Evolutionary conservation across 148 eudicot species (phyloP).

Genomic region (Pouteria glomerata): DNA sequence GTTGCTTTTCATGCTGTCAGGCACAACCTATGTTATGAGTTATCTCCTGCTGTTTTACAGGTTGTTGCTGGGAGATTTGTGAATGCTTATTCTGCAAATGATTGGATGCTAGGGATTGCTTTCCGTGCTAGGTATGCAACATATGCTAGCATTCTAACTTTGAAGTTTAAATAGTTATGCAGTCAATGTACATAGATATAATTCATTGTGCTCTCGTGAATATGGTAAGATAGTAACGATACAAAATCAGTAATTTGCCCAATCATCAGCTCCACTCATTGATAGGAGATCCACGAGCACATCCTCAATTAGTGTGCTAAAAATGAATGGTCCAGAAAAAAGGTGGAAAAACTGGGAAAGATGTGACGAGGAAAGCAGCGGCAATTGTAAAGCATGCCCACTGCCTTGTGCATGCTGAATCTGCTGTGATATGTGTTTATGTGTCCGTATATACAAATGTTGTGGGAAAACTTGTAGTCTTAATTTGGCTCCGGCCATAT

Average conservation of each 20-base stretch:
- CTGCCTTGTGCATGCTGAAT: background rate
- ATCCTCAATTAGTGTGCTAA: background rate
- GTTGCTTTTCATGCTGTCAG: background rate
- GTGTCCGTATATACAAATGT: background rate
- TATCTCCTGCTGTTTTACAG: slow-evolving; percentile 36
- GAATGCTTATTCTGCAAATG: slow-evolving; percentile 78
- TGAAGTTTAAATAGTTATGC: background rate
- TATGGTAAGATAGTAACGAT: background rate
- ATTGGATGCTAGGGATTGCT: slow-evolving; percentile 97
- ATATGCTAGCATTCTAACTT: background rate
- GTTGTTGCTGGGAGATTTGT: slow-evolving; percentile 92
- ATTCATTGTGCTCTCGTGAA: background rate
- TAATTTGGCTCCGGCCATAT: background rate
- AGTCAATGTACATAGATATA: background rate
- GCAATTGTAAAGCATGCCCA: background rate
- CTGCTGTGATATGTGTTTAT: background rate
- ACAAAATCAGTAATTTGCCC: background rate
- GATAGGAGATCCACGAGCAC: background rate
- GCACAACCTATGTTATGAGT: slow-evolving; percentile 7
- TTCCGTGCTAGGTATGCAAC: slow-evolving; percentile 82
- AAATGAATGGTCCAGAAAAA: background rate
- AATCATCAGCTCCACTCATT: background rate
- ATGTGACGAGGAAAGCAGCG: background rate
- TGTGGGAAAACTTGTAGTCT: background rate
- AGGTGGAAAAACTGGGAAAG: background rate